Percentiles rank a stretch among this genome's conserved stretches.
Conservation (phyloP, 768 basidiomycete genomes). For the Symmetrospora coprosmae region DNA sequence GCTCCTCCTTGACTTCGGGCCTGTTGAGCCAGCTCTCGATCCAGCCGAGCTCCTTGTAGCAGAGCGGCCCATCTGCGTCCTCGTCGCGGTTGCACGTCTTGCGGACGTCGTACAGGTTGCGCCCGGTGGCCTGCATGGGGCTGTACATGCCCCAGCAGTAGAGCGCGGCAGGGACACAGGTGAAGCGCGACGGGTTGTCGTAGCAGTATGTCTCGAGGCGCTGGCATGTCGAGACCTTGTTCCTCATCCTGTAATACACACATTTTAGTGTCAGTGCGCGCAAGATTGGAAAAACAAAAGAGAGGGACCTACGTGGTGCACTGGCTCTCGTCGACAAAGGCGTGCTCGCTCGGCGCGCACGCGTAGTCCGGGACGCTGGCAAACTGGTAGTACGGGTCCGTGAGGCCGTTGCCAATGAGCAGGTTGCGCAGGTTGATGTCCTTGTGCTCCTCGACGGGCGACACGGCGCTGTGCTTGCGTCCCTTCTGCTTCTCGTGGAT, state of each 20-base stretch:
- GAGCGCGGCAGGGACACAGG: constrained; percentile 54
- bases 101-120: constrained; percentile 74
- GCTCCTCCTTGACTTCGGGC: constrained; percentile 56
- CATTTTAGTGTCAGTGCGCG: neutral
- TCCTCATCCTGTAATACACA: constrained; percentile 40
- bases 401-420: constrained; percentile 60
- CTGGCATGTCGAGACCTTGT: constrained; percentile 61
- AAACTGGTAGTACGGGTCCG: constrained; percentile 54
- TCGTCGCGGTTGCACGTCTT: constrained; percentile 53
- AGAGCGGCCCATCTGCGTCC: constrained; percentile 45
- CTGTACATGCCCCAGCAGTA: constrained; percentile 53
- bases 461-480: constrained; percentile 31
- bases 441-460: constrained; percentile 1
- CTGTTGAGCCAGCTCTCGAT: constrained; percentile 79
- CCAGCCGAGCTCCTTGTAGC: constrained; percentile 57
- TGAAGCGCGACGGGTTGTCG: constrained; percentile 46
- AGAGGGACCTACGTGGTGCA: too few relatives aligned
- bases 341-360: constrained; percentile 54
- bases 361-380: constrained; percentile 63
- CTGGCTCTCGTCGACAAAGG: constrained; percentile 55
- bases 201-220: constrained; percentile 60
- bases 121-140: constrained; percentile 53
- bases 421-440: constrained; percentile 45
- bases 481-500: constrained; percentile 66
- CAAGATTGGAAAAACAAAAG: too few relatives aligned